phyloP scores from a whole-genome alignment of 176 grass and related monocot genomes.

The Eleusine indica region DNA sequence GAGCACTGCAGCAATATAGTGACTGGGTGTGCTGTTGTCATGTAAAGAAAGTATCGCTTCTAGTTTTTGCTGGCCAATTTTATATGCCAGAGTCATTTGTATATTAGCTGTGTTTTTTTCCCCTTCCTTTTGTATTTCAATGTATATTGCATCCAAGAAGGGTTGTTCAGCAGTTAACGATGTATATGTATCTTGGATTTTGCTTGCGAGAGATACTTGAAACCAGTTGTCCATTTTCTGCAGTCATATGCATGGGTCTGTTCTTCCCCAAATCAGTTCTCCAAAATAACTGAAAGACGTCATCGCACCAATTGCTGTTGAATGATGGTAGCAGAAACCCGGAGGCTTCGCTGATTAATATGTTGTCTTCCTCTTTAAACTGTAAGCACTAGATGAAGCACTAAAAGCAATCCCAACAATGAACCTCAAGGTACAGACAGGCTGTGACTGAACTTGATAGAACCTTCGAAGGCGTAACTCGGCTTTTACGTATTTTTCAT shows the following conservation, averaged over 20 bases:
- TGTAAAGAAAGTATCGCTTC: conserved; percentile 18
- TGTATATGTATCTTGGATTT: conserved; percentile 7
- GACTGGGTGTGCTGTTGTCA: background rate
- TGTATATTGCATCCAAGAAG: conserved; percentile 7
- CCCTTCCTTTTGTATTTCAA: background rate
- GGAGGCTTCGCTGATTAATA: conserved; percentile 10
- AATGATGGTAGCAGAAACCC: background rate
- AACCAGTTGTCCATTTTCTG: conserved; percentile 11
- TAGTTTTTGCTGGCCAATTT: conserved; percentile 16
- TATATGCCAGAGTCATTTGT: conserved; percentile 2
- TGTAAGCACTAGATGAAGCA: background rate
- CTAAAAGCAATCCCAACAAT: background rate
- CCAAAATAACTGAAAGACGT: background rate
- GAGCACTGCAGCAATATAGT: conserved; percentile 51
- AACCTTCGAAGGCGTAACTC: background rate
- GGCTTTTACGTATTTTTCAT: background rate
- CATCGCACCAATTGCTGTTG: background rate
- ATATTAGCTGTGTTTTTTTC: conserved; percentile 5
- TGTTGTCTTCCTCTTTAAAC: background rate
- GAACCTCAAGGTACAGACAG: background rate
- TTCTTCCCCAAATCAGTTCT: background rate
- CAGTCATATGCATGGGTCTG: conserved; percentile 9
- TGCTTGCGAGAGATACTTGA: conserved; percentile 15
- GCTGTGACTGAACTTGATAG: background rate
- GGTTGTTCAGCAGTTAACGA: background rate